These are phyloP conservation scores for Podaxis carcinomalis DNA, from an alignment of 768 basidiomycete species.

Conservation along the genomic window DNA sequence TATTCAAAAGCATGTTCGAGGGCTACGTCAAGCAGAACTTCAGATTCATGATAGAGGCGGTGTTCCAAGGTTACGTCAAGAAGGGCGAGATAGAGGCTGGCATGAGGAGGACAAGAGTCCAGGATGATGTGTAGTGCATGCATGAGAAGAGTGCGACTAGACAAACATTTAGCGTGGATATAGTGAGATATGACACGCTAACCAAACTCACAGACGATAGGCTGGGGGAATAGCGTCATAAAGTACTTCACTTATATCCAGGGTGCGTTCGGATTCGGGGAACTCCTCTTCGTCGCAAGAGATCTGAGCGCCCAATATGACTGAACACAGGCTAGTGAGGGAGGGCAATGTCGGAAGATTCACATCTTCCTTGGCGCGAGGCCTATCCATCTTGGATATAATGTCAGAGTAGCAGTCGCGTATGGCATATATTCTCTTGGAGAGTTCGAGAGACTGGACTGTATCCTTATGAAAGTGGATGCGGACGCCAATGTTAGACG, in stretches of 20 bases:
- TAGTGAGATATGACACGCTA: not conserved
- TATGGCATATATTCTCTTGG: conserved; percentile 46
- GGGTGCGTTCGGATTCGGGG: conserved; percentile 8
- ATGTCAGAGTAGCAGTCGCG: conserved; percentile 54
- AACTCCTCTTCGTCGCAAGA: not conserved
- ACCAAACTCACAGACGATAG: conserved; percentile 40
- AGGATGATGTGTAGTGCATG: conserved; percentile 50
- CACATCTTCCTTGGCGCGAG: not conserved
- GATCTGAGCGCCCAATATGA: conserved; percentile 18
- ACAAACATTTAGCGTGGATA: not conserved
- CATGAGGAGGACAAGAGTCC: conserved; percentile 38
- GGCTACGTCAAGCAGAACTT: conserved; percentile 34
- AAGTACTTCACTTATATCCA: conserved; percentile 30
- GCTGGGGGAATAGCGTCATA: conserved; percentile 51
- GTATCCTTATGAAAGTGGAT: conserved; percentile 29
- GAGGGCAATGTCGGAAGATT: conserved; percentile 15
- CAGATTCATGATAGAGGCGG: conserved; percentile 38
- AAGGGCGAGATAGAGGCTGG: conserved; percentile 43
- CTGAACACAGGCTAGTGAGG: conserved; percentile 14
- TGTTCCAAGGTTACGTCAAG: conserved; percentile 48
- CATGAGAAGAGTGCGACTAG: not conserved
- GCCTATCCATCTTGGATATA: conserved; percentile 28
- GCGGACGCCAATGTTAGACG: conserved; percentile 27
- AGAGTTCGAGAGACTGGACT: conserved; percentile 28
- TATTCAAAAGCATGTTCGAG: conserved; percentile 33